Conservation (phyloP, 2,329 filamentous ascomycete species). For the Hirsutella minnesotensis region DNA sequence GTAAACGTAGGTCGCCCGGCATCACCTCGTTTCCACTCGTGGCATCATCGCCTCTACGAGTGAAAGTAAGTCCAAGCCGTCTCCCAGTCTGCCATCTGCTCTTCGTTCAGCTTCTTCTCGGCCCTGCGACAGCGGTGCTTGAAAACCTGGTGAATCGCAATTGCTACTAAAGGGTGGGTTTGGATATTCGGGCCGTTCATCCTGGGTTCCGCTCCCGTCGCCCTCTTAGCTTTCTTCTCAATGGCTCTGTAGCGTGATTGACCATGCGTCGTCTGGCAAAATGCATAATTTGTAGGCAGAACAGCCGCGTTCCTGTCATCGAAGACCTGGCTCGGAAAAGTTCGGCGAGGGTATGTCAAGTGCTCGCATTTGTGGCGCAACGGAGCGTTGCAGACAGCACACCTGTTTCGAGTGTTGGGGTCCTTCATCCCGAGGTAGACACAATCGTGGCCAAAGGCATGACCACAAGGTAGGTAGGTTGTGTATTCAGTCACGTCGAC, state of each 20-base stretch:
- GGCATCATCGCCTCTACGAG: neutral
- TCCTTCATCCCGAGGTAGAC: constrained; percentile 5
- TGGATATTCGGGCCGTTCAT: neutral
- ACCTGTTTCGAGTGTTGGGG: neutral
- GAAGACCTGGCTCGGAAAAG: neutral
- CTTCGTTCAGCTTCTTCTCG: neutral
- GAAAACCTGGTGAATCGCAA: too few relatives aligned
- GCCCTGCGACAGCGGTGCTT: neutral
- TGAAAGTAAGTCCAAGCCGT: too few relatives aligned
- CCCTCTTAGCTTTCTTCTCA: neutral
- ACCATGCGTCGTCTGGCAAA: constrained; percentile 5
- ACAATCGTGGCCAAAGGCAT: constrained; percentile 13
- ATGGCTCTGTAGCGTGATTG: neutral
- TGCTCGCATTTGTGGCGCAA: constrained; percentile 11
- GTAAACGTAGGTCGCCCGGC: too few relatives aligned
- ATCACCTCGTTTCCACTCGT: too few relatives aligned
- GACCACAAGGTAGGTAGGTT: constrained; percentile 15
- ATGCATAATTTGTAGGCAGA: constrained; percentile 10
- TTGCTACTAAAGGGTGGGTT: neutral
- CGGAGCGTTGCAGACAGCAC: constrained; percentile 6
- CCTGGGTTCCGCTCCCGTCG: constrained; percentile 1
- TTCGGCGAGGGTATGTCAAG: constrained; percentile 1
- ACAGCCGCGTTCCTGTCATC: neutral
- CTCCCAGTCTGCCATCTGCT: neutral
- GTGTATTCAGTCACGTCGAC: constrained; percentile 5